Percentiles rank a stretch among this genome's conserved stretches.
Evolutionary conservation across 176 grass and related monocot genomes (phyloP).

Genomic region (Rhynchospora breviuscula): DNA sequence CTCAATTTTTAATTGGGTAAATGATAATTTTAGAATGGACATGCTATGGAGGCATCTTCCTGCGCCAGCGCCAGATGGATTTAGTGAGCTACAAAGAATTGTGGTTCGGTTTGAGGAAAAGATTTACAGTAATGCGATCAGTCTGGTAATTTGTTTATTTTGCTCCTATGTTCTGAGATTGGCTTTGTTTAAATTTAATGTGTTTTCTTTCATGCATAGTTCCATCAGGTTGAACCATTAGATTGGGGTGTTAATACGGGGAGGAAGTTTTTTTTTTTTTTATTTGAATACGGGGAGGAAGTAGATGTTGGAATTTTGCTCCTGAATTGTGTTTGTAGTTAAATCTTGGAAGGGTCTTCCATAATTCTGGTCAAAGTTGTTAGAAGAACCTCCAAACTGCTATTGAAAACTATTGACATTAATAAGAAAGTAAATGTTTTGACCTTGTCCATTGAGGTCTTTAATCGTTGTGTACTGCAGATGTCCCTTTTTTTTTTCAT

Average conservation of each 20-base stretch:
- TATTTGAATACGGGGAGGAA: conserved; percentile 1
- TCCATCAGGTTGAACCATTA: background rate
- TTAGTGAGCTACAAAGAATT: conserved; percentile 59
- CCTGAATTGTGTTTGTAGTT: background rate
- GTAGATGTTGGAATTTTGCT: background rate
- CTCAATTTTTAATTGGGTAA: background rate
- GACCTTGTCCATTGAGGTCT: background rate
- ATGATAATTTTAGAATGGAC: conserved; percentile 46
- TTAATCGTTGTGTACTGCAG: background rate
- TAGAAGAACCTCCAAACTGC: background rate
- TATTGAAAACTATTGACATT: background rate
- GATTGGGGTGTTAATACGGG: background rate
- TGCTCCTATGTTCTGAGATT: background rate
- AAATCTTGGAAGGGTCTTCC: background rate
- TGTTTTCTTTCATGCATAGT: background rate
- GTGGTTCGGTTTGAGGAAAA: conserved; percentile 58
- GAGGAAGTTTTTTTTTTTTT: too few relatives aligned
- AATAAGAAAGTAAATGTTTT: background rate
- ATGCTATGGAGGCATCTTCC: conserved; percentile 65
- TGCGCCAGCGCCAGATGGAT: conserved; percentile 38
- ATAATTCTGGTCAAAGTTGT: background rate
- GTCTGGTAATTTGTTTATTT: conserved; percentile 35
- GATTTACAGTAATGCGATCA: conserved; percentile 45
- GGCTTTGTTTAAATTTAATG: background rate
- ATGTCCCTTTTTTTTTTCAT: background rate